Percentiles rank a stretch among this genome's conserved stretches.
These are phyloP conservation scores for Cladophialophora exuberans DNA, from an alignment of 2,329 filamentous ascomycete species.

Conservation along the genomic window DNA sequence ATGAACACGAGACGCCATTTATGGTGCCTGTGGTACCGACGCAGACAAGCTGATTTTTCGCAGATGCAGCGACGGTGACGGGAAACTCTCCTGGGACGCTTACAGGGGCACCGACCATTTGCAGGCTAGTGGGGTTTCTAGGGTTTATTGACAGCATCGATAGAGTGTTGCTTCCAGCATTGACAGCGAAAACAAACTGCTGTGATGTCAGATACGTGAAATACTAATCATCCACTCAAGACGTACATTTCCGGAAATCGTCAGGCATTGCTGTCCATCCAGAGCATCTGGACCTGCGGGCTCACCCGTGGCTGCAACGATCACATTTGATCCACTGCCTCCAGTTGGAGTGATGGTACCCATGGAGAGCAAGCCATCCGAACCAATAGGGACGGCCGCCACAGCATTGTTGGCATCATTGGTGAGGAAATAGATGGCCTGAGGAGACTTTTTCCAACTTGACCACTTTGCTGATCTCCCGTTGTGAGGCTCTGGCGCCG, in stretches of 20 bases:
- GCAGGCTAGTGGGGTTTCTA: constrained; percentile 37
- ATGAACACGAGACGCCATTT: constrained; percentile 44
- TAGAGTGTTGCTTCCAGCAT: constrained; percentile 45
- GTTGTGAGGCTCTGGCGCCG: not conserved
- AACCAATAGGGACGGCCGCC: constrained; percentile 53
- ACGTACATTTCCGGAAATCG: constrained; percentile 55
- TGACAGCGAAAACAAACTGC: constrained; percentile 36
- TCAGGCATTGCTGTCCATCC: constrained; percentile 55
- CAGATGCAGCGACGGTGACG: constrained; percentile 43
- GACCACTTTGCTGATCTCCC: not conserved
- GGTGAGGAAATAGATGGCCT: constrained; percentile 61
- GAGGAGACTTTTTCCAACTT: not conserved
- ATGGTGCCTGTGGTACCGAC: constrained; percentile 42
- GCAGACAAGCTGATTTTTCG: constrained; percentile 42
- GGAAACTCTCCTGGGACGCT: constrained; percentile 44
- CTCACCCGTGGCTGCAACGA: constrained; percentile 43
- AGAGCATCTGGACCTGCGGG: constrained; percentile 56
- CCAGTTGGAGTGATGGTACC: constrained; percentile 52
- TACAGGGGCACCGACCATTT: constrained; percentile 39
- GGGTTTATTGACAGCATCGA: constrained; percentile 42
- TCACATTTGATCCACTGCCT: constrained; percentile 49
- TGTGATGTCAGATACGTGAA: constrained; percentile 1
- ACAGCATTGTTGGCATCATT: constrained; percentile 57
- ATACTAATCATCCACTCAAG: not conserved
- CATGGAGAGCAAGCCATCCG: constrained; percentile 52